phyloP scores from a whole-genome alignment of 768 basidiomycete species.

The Phaeotremella fagi region DNA sequence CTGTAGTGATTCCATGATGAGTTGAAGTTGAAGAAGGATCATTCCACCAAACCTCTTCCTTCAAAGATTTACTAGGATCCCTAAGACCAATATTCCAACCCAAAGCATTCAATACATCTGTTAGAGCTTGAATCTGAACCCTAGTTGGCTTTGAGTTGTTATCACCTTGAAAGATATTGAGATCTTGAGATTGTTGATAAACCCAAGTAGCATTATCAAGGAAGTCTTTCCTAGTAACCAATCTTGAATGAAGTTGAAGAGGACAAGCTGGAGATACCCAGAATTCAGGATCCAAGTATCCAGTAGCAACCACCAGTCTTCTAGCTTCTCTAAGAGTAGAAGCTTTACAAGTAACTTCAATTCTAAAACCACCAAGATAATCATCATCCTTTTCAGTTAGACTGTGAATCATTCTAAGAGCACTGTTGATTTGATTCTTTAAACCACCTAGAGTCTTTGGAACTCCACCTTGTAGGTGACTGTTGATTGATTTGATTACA shows the following conservation, averaged over 20 bases:
- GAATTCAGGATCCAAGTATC: constrained; percentile 10
- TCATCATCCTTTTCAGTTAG: constrained; percentile 2
- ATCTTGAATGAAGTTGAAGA: neutral
- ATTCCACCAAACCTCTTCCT: constrained; percentile 8
- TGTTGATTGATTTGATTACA: constrained; percentile 32
- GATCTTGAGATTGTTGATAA: constrained; percentile 9
- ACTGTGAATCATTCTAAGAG: constrained; percentile 15
- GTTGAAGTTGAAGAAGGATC: too few relatives aligned
- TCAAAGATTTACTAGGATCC: constrained; percentile 8
- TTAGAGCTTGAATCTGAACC: constrained; percentile 9
- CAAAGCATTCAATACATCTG: constrained; percentile 18
- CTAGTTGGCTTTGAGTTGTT: neutral
- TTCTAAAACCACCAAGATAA: constrained; percentile 18
- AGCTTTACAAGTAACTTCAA: constrained; percentile 24
- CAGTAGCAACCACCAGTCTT: constrained; percentile 1
- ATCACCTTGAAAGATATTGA: constrained; percentile 7
- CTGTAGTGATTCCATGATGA: neutral
- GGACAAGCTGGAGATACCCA: constrained; percentile 8
- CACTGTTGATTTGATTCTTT: neutral
- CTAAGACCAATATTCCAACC: constrained; percentile 19
- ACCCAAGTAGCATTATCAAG: constrained; percentile 28
- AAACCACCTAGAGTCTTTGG: constrained; percentile 10
- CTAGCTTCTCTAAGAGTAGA: constrained; percentile 4
- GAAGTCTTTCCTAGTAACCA: constrained; percentile 7
- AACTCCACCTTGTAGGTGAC: constrained; percentile 13